Evolutionary conservation across 371 early-diverging fungal species (phyloP), one percentile per base, ranked within the genome.

Genomic region (Neoconidiobolus thromboides): DNA sequence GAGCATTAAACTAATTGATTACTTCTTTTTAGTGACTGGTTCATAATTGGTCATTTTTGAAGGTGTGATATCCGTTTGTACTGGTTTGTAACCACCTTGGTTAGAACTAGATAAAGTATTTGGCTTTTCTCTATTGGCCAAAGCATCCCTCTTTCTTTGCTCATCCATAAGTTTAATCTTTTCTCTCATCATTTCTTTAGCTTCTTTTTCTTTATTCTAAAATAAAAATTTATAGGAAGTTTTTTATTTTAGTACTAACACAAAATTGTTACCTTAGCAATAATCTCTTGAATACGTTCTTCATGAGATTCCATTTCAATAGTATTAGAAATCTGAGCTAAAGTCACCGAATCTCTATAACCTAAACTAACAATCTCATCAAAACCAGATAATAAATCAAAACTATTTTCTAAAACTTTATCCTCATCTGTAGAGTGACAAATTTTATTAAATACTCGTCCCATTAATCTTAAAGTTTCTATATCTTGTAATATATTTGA

Each of bases 241-340:
- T 26, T 26, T 26, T 26, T 26, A 26, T 26, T 26, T 26, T 26
- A 26, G 4, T 59, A 44, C 43, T 26, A 42, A 36, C 2, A 36
- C 44, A 42, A 2, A 37, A 12, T 56, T 15, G 42, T 41, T 59
- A 86, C 86, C 78, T 80, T 84, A 65, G 85, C 87, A 68, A 95
- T 93, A 64, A 91, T 91, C 61, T 93, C 94, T 71, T 93, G 94
- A 58, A 95, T 83, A 69, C 87, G 80, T 68, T 96, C 96, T 70
- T 95, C 95, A 65, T 93, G 92, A 73, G 86, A 86, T 68, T 94
- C 96, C 94, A 95, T 94, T 68, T 89, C 89, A 58, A 83, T 83
- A 58, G 91, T 93, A 36, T 88, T 91, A 63, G 82, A 80, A 39
- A 97, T 80, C 71, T 93, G 93, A 55, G 82, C 59, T 7, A 63